Base-by-base conservation (phyloP, 2,329 filamentous ascomycete genomes). In the Aspergillus udagawae region DNA sequence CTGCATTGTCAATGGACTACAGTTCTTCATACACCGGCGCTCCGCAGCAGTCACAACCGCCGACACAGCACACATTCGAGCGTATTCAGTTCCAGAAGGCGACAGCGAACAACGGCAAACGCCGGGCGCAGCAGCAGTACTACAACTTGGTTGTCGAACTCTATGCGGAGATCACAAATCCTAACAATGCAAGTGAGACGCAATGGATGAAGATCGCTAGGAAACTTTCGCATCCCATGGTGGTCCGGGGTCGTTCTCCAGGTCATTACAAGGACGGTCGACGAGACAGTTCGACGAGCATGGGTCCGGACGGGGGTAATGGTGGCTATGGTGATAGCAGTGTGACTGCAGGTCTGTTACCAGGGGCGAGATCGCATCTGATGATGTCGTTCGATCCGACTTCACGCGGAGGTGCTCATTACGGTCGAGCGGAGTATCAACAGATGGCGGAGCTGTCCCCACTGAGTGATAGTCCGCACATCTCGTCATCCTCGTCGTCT, bases 31-130 rank as follows among this genome's bases (percentile, higher is more conserved):
- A 71, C 56, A 60, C 64, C 28, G 64, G 63, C 9, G 61, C 67
- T 5, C 59, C 69, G 8, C 70, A 75, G 29, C 62, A 71, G 6
- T 68, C 72, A 47, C 67, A 75, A 41, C 69, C 70, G 10, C 76
- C 76, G 1, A 74, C 72, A 7, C 78, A 80, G n/a, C 83, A 87
- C 57, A 83, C 81, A 0, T 97, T 95, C 70, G 92, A 96, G 70
- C 86, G 92, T 10, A 94, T 96, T 52, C 92, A 96, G 67, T 97
- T 96, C 82, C 95, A 96, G 73, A 90, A 91, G 63, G 92, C 92
- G 1, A 96, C 92, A 0, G 91, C 91, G 25, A 97, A 96, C 77
- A 97, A 97, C 64, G 92, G 92, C 49, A 96, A 96, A 73, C 83
- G 92, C 64, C 82, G 92, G 56, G 92, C 92, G 1, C 91, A 92